Evolutionary conservation across 2,329 filamentous ascomycete genomes (phyloP).

Genomic region (Calonectria pteridis): DNA sequence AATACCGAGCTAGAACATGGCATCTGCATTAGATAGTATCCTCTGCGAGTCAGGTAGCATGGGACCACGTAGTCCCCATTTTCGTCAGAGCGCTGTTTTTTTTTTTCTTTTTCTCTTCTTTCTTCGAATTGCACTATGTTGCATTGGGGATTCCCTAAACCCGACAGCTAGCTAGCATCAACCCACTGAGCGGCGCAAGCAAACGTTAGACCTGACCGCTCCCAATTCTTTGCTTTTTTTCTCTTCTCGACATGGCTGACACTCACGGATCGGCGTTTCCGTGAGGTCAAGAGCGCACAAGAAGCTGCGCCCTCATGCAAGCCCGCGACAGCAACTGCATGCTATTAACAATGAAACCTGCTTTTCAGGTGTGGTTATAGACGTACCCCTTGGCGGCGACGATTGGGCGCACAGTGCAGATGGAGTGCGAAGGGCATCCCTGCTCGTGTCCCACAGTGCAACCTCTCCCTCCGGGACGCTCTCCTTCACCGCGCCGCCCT

Average conservation of each 20-base stretch:
- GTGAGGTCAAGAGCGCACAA: neutral
- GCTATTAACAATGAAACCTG: neutral
- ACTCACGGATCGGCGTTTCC: neutral
- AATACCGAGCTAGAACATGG: neutral
- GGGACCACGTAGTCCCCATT: neutral
- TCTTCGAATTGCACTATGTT: neutral
- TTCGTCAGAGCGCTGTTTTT: neutral
- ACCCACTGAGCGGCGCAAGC: neutral
- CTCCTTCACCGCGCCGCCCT: neutral
- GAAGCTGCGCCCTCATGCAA: constrained; percentile 4
- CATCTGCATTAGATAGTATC: neutral
- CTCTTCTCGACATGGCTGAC: neutral
- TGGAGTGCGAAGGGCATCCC: neutral
- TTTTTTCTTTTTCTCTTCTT: neutral
- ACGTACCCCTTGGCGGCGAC: neutral
- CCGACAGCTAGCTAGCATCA: neutral
- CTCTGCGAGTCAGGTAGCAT: neutral
- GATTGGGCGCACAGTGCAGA: neutral
- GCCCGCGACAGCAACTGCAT: neutral
- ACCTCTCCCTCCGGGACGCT: neutral
- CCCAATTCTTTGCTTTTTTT: neutral
- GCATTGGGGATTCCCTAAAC: neutral
- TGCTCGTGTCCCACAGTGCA: neutral
- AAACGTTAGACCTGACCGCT: neutral
- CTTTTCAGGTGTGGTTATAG: constrained; percentile 2